Evolutionary conservation across 2,329 filamentous ascomycete species (phyloP).

Genomic region (Tothia fuscella): DNA sequence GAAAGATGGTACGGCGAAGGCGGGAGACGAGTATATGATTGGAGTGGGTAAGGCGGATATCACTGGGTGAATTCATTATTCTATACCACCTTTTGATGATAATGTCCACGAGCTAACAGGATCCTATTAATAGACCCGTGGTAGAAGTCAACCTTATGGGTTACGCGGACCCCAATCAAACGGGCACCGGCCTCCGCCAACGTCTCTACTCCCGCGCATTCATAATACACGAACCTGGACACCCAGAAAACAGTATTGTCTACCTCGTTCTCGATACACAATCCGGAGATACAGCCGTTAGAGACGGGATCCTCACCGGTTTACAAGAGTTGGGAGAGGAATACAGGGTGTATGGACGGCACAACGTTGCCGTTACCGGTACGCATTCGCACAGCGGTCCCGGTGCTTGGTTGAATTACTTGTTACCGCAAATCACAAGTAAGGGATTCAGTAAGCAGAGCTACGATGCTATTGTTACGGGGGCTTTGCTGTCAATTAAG

Average conservation of each 20-base stretch:
- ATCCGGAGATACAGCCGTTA: slow-evolving; percentile 78
- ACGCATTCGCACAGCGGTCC: slow-evolving; percentile 90
- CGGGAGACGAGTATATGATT: slow-evolving; percentile 40
- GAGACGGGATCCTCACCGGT: slow-evolving; percentile 73
- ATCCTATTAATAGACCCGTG: slow-evolving; percentile 49
- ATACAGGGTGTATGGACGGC: slow-evolving; percentile 62
- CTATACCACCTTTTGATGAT: background rate
- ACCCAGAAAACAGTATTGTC: slow-evolving; percentile 60
- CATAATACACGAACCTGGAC: slow-evolving; percentile 59
- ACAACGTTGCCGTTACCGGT: slow-evolving; percentile 80
- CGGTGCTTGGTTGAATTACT: slow-evolving; percentile 87
- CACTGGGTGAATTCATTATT: slow-evolving; percentile 42
- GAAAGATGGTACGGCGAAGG: too few relatives aligned
- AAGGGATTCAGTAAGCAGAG: slow-evolving; percentile 78
- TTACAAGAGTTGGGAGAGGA: slow-evolving; percentile 56
- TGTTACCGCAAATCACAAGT: slow-evolving; percentile 82
- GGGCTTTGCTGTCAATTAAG: slow-evolving; percentile 68
- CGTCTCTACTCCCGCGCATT: slow-evolving; percentile 82
- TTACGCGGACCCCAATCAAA: slow-evolving; percentile 75
- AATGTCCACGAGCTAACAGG: background rate
- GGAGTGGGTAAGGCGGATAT: slow-evolving; percentile 63
- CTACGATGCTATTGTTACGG: slow-evolving; percentile 80
- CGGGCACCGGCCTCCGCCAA: slow-evolving; percentile 75
- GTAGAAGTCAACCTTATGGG: slow-evolving; percentile 88
- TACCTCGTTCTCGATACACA: slow-evolving; percentile 82